Base-by-base conservation (phyloP, 2,329 filamentous ascomycete species). In the Beauveria pseudobassiana region DNA sequence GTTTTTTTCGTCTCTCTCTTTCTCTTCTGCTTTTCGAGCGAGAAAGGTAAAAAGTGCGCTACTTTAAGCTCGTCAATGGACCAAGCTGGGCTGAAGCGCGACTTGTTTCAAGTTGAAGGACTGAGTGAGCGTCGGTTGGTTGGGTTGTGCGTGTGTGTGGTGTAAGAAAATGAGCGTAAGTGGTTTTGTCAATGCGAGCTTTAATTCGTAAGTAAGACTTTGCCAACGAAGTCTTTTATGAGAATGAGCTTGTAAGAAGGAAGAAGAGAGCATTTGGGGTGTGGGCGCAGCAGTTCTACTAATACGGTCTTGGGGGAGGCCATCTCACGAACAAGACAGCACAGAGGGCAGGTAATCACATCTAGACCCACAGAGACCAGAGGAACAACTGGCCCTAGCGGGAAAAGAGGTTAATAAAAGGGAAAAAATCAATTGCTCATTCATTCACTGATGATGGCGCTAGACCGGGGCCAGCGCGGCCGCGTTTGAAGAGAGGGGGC, bases 221-320 rank as follows among this genome's bases (percentile, higher is more conserved):
- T 82, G 80, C 80, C 80, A 82, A 82, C 80, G 80, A 38, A 38
- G 34, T 14, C 34, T 14, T 38, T 38, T 38, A 38, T 14, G 34
- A 38, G 12, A 38, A 14, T 38, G 34, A 38, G 12, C 34, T 38
- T 5, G 34, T 38, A 65, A 66, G 55, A 57, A 60, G 60, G 24
- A 43, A 28, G 22, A 24, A 38, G 20, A 3, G 42, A 30, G 26
- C 42, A 22, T 24, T 40, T 50, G 50, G 24, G 55, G 54, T 49
- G 49, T 46, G 55, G 14, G 26, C 12, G 48, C 56, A 30, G 24
- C 51, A 38, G 40, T 34, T 58, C 9, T 34, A 51, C 22, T 50
- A 57, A 40, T 48, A 62, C 38, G 40, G 43, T 16, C 26, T 55
- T 50, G 54, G 61, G 53, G 59, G 52, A 12, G 43, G 24, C 18